Evolutionary conservation across 164 flowering plant species (phyloP).

Genomic region (Paratinospora sagittata): DNA sequence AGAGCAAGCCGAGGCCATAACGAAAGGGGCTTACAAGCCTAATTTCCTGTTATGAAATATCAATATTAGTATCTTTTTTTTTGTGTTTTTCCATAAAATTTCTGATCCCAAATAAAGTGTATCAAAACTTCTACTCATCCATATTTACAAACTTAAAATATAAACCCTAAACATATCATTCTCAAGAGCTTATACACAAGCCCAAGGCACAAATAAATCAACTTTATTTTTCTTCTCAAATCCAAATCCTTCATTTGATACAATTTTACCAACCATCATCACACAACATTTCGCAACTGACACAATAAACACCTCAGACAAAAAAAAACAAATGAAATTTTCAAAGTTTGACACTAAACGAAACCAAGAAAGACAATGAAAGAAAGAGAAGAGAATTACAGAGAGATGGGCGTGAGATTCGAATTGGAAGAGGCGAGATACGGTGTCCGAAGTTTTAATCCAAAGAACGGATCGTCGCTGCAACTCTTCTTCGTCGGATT

Average conservation of each 20-base stretch:
- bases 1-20: background rate
- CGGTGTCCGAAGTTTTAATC: conserved; percentile 58
- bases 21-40: background rate
- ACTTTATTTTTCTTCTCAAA: no score
- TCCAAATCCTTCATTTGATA: no score
- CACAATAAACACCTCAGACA: background rate
- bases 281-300: background rate
- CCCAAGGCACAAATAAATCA: no score
- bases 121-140: background rate
- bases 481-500: conserved; percentile 24
- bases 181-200: no score
- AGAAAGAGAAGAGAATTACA: no score
- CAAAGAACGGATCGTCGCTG: conserved; percentile 48
- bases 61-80: no score
- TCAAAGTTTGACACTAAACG: no score
- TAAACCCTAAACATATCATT: no score
- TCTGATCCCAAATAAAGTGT: background rate
- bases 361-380: conserved; percentile 2
- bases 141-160: no score
- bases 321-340: background rate
- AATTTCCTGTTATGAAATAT: background rate
- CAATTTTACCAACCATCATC: background rate
- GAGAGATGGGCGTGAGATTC: conserved; percentile 53
- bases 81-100: background rate
- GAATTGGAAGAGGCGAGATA: conserved; percentile 51